These are phyloP conservation scores for Pontederia paniculata DNA, from an alignment of 176 grass and related monocot species.

Conservation along the genomic window DNA sequence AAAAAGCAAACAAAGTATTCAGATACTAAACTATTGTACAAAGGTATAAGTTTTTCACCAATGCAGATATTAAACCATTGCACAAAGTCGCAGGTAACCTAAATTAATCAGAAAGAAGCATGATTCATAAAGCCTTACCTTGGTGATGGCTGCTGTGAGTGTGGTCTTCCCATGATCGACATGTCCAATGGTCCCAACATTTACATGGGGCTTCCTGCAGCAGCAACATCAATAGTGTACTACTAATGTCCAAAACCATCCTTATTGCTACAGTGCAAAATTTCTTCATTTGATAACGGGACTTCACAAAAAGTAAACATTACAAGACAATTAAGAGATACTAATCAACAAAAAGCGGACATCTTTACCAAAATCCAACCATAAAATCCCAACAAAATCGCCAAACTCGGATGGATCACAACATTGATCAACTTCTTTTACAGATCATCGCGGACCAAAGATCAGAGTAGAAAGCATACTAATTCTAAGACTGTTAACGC, in stretches of 20 bases:
- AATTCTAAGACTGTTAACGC: background rate
- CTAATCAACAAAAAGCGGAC: too few relatives aligned
- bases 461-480: background rate
- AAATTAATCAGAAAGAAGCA: background rate
- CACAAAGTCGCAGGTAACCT: background rate
- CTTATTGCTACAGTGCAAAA: background rate
- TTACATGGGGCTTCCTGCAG: slow-evolving; percentile 87
- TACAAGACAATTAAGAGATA: too few relatives aligned
- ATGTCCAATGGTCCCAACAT: slow-evolving; percentile 91
- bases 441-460: background rate
- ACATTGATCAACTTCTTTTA: background rate
- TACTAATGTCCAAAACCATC: background rate
- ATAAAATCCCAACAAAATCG: background rate
- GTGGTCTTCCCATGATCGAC: slow-evolving; percentile 96
- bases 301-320: background rate
- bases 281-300: background rate
- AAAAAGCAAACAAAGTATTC: background rate
- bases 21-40: background rate
- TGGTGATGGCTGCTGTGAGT: slow-evolving; percentile 92
- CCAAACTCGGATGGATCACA: background rate
- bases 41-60: background rate
- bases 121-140: slow-evolving; percentile 25
- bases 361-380: too few relatives aligned
- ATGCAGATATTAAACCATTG: background rate
- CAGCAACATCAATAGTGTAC: slow-evolving; percentile 16